Evolutionary conservation across 768 basidiomycete species (phyloP).

Genomic region (Xerocomellus intermedius): DNA sequence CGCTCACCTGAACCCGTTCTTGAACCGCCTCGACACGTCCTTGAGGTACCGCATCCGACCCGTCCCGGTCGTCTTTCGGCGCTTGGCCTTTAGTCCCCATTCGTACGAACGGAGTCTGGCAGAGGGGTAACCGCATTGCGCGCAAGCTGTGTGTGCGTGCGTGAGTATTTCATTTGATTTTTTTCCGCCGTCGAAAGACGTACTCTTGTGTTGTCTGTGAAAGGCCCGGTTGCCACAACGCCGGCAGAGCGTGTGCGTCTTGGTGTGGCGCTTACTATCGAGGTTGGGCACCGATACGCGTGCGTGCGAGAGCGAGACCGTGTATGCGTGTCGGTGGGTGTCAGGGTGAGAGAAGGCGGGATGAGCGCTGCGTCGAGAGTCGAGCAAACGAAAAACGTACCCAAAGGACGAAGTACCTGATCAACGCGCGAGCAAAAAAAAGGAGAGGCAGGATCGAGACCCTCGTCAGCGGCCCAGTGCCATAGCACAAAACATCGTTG

Average conservation of each 20-base stretch:
- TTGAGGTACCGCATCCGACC: constrained; percentile 95
- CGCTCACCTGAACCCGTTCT: constrained; percentile 91
- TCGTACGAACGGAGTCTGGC: constrained; percentile 95
- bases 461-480: constrained; percentile 16
- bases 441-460: neutral
- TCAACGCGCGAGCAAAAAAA: constrained; percentile 10
- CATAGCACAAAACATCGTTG: neutral
- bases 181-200: constrained; percentile 25
- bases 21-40: constrained; percentile 91
- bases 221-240: constrained; percentile 95
- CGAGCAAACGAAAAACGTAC: constrained; percentile 45
- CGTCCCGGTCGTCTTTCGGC: constrained; percentile 99
- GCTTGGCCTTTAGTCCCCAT: constrained; percentile 99
- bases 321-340: too few species aligned
- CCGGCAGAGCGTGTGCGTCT: constrained; percentile 95
- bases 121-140: constrained; percentile 93
- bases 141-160: constrained; percentile 64
- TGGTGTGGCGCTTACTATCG: constrained; percentile 90
- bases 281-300: neutral
- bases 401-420: constrained; percentile 95
- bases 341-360: neutral
- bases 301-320: too few species aligned
- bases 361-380: neutral
- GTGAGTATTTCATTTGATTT: neutral
- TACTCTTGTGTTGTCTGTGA: constrained; percentile 99